phyloP scores from a whole-genome alignment of 2,329 filamentous ascomycete species.

The Paracoccidioides lutzii region DNA sequence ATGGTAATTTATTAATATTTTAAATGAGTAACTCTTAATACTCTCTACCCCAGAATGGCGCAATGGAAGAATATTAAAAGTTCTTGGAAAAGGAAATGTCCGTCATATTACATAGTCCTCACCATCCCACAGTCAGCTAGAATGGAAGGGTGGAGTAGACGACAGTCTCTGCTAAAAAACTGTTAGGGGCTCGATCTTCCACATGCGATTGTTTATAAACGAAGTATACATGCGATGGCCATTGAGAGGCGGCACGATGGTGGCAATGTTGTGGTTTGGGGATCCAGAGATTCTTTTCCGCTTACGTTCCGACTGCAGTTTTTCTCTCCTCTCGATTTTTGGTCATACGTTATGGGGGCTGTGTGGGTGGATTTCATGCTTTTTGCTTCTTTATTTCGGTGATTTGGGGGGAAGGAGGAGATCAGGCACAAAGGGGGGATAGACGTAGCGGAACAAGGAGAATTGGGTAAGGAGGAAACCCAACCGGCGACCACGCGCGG shows the following conservation, averaged over 20 bases:
- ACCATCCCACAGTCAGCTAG: slow-evolving; percentile 23
- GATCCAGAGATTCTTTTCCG: slow-evolving; percentile 2
- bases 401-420: too few species aligned
- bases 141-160: slow-evolving; percentile 39
- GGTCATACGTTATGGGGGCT: too few species aligned
- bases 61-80: not conserved
- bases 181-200: slow-evolving; percentile 35
- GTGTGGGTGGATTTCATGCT: not conserved
- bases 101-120: slow-evolving; percentile 36
- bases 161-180: slow-evolving; percentile 37
- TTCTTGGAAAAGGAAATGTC: slow-evolving; percentile 19
- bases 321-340: not conserved
- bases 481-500: too few species aligned
- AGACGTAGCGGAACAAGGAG: too few species aligned
- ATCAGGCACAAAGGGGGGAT: too few species aligned
- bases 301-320: slow-evolving; percentile 2
- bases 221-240: slow-evolving; percentile 29
- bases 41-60: not conserved
- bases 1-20: too few species aligned
- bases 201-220: slow-evolving; percentile 18
- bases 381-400: not conserved
- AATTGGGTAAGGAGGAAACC: too few species aligned
- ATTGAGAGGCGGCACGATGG: slow-evolving; percentile 24
- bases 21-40: too few species aligned
- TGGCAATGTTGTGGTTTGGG: slow-evolving; percentile 25